Evolutionary conservation across 257 asterid genomes (phyloP).

Genomic region (Misopates orontium): DNA sequence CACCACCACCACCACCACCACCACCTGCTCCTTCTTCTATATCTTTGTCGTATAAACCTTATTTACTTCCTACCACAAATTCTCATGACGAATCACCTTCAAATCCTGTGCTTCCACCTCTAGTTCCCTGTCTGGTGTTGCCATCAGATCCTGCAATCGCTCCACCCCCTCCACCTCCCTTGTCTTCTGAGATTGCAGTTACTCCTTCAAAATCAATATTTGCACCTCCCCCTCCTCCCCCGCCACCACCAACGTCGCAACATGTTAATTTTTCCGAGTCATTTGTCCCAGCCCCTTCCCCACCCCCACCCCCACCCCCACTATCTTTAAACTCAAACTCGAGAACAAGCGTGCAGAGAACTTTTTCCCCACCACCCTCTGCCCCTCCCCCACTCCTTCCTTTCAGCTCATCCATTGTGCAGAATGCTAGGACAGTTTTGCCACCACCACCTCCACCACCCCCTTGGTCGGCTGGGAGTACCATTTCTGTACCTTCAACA

Average conservation of each 20-base stretch:
- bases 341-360: constrained; percentile 25
- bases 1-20: constrained; percentile 33
- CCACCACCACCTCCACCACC: constrained; percentile 54
- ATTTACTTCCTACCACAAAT: constrained; percentile 20
- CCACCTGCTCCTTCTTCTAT: constrained; percentile 32
- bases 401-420: constrained; percentile 33
- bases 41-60: constrained; percentile 23
- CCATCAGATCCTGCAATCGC: constrained; percentile 28
- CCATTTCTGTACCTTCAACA: constrained; percentile 21
- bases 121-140: not conserved
- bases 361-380: constrained; percentile 22
- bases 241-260: constrained; percentile 39
- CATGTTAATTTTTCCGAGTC: constrained; percentile 14
- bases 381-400: constrained; percentile 39
- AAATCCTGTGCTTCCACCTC: constrained; percentile 28
- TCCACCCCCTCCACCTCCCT: constrained; percentile 31
- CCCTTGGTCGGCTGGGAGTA: constrained; percentile 46
- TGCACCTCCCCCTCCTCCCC: constrained; percentile 27
- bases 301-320: constrained; percentile 20
- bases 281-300: constrained; percentile 19
- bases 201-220: constrained; percentile 29
- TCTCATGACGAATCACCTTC: constrained; percentile 15
- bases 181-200: constrained; percentile 20
- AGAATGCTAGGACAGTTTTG: constrained; percentile 32
- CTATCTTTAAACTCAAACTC: constrained; percentile 24